These are phyloP conservation scores for Novymonas esmeraldas DNA, from an alignment of 208 protist genomes.

Conservation along the genomic window DNA sequence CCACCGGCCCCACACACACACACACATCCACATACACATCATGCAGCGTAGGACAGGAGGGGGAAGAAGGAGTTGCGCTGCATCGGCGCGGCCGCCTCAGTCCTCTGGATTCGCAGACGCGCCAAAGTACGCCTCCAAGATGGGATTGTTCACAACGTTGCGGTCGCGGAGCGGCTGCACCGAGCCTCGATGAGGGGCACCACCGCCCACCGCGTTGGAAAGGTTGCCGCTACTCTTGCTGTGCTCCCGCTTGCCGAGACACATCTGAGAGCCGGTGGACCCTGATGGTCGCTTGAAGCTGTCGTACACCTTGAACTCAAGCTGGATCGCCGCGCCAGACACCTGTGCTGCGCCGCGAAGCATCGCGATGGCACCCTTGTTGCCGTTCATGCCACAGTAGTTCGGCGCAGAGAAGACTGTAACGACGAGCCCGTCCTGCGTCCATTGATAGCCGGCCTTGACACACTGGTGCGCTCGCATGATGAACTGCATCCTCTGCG, in stretches of 20 bases:
- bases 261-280: constrained; percentile 9
- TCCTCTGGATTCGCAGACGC: neutral
- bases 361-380: constrained; percentile 75
- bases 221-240: constrained; percentile 5
- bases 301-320: constrained; percentile 77
- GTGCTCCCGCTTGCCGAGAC: neutral
- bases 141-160: constrained; percentile 54
- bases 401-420: constrained; percentile 90
- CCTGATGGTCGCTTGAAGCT: constrained; percentile 27
- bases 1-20: neutral
- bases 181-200: neutral
- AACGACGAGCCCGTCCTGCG: constrained; percentile 49
- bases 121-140: constrained; percentile 59
- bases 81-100: neutral
- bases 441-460: constrained; percentile 83
- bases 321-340: constrained; percentile 39
- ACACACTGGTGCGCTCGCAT: constrained; percentile 94
- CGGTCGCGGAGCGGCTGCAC: constrained; percentile 25
- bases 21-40: neutral
- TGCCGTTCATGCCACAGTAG: constrained; percentile 78
- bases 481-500: constrained; percentile 92
- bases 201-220: neutral
- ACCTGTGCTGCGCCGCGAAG: constrained; percentile 50
- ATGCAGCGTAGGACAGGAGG: no score
- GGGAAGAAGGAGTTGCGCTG: neutral